Conservation (phyloP, 768 basidiomycete species). For the Pisolithus albus region DNA sequence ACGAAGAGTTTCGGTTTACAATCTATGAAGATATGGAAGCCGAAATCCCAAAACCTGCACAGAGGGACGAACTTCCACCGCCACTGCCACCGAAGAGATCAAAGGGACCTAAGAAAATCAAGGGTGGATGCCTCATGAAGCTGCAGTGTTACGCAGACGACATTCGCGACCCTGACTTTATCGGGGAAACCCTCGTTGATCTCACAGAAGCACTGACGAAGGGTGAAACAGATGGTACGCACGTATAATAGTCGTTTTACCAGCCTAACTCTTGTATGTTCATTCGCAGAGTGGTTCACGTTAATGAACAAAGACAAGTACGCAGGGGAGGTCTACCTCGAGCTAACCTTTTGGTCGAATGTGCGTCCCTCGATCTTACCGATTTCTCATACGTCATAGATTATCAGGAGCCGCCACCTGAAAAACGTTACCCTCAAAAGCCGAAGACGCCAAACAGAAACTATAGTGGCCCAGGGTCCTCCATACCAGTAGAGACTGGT, state of each 20-base stretch:
- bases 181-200: slow-evolving; percentile 87
- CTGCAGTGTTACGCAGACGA: slow-evolving; percentile 94
- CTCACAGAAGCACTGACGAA: slow-evolving; percentile 86
- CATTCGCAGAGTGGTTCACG: slow-evolving; percentile 81
- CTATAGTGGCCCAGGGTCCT: slow-evolving; percentile 76
- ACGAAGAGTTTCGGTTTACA: slow-evolving; percentile 93
- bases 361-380: slow-evolving; percentile 38
- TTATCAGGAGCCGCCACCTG: slow-evolving; percentile 70
- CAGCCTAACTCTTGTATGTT: slow-evolving; percentile 9
- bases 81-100: slow-evolving; percentile 61
- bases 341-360: slow-evolving; percentile 96
- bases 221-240: slow-evolving; percentile 93
- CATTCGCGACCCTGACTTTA: slow-evolving; percentile 88
- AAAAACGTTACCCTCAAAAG: slow-evolving; percentile 52
- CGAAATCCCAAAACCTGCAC: slow-evolving; percentile 38
- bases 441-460: slow-evolving; percentile 47
- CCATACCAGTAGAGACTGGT: slow-evolving; percentile 46
- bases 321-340: slow-evolving; percentile 91
- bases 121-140: slow-evolving; percentile 69
- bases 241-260: neutral
- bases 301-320: slow-evolving; percentile 88
- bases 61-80: slow-evolving; percentile 47
- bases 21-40: slow-evolving; percentile 70
- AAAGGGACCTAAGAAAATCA: slow-evolving; percentile 43
- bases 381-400: slow-evolving; percentile 5